These are phyloP conservation scores for Salix exigua DNA, from an alignment of 345 rosid species.

Conservation along the genomic window DNA sequence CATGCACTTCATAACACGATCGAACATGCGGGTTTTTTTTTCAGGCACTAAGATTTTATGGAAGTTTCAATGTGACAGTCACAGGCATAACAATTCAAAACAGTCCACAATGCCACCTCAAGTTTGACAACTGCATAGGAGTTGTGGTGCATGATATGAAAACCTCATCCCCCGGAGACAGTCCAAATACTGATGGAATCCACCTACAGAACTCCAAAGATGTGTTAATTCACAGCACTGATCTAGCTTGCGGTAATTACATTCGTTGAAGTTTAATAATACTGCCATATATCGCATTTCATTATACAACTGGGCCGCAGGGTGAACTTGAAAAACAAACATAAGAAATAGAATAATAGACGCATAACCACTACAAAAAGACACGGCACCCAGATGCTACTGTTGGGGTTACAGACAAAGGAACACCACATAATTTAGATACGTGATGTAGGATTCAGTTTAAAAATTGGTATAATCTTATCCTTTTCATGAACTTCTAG, in stretches of 20 bases:
- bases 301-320: slow-evolving; percentile 7
- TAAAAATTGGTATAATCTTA: slow-evolving; percentile 27
- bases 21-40: slow-evolving; percentile 4
- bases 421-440: slow-evolving; percentile 4
- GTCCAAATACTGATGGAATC: slow-evolving; percentile 98
- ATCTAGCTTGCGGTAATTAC: slow-evolving; percentile 76
- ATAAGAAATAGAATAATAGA: slow-evolving; percentile 6
- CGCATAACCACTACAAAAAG: slow-evolving; percentile 8
- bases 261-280: neutral
- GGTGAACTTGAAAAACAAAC: slow-evolving; percentile 18
- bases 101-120: slow-evolving; percentile 98
- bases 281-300: slow-evolving; percentile 3
- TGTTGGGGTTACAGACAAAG: neutral
- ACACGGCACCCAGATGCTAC: slow-evolving; percentile 8
- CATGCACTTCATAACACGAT: slow-evolving; percentile 14
- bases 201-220: slow-evolving; percentile 86
- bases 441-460: slow-evolving; percentile 16
- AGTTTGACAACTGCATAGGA: slow-evolving; percentile 83
- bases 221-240: slow-evolving; percentile 61
- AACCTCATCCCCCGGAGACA: slow-evolving; percentile 75
- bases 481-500: slow-evolving; percentile 20
- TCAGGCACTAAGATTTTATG: slow-evolving; percentile 93
- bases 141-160: slow-evolving; percentile 71
- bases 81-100: slow-evolving; percentile 84
- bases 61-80: slow-evolving; percentile 82